Percentiles rank a stretch among this genome's conserved stretches.
These are phyloP conservation scores for Pichia cabralensis DNA, from an alignment of 805 yeast species.

Conservation along the genomic window DNA sequence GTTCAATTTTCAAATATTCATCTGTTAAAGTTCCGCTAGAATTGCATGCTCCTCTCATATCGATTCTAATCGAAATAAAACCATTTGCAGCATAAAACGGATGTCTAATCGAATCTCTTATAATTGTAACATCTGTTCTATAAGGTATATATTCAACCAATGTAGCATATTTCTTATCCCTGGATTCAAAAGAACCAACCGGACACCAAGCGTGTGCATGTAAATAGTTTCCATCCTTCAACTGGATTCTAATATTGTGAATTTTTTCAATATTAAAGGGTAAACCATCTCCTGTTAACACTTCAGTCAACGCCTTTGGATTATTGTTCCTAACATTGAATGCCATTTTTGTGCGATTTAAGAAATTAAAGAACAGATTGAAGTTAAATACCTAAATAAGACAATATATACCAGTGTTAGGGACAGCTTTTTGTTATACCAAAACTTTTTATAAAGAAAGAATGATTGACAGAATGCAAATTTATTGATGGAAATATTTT, in stretches of 20 bases:
- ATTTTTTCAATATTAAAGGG: conserved; percentile 26
- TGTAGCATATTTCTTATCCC: conserved; percentile 26
- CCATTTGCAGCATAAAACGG: conserved; percentile 40
- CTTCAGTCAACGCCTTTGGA: conserved; percentile 13
- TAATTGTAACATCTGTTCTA: conserved; percentile 35
- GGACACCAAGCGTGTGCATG: conserved; percentile 39
- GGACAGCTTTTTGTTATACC: too few species aligned
- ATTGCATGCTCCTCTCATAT: conserved; percentile 37
- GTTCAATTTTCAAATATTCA: conserved; percentile 35
- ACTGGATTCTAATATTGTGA: conserved; percentile 28
- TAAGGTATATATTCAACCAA: conserved; percentile 37
- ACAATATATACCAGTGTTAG: too few species aligned
- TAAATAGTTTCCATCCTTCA: conserved; percentile 30
- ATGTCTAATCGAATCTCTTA: conserved; percentile 36
- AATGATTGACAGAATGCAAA: too few species aligned
- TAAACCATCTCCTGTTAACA: conserved; percentile 15
- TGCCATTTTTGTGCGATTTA: conserved; percentile 21
- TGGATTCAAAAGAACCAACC: conserved; percentile 21
- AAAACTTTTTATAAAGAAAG: too few species aligned
- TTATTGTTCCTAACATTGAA: conserved; percentile 31
- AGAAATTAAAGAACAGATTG: not conserved
- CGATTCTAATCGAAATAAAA: conserved; percentile 34
- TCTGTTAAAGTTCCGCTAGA: conserved; percentile 33
- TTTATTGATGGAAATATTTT: too few species aligned
- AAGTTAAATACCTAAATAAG: too few species aligned